phyloP scores from a whole-genome alignment of 1,284 basidiomycete genomes.

The Ceratobasidium sp. region DNA sequence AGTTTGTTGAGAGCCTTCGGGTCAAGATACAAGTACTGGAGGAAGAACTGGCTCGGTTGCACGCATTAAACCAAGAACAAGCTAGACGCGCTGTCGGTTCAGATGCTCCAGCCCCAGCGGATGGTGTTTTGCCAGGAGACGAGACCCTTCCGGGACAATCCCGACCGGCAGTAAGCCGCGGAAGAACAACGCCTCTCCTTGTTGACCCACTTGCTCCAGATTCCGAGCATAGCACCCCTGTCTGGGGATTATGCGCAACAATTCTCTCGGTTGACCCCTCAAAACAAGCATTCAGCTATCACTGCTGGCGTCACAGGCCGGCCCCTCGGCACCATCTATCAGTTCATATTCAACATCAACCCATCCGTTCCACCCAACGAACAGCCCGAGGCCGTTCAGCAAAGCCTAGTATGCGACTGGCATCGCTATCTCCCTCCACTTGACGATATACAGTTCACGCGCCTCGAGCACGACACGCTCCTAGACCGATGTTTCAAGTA shows the following conservation, averaged over 20 bases:
- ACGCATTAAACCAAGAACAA: neutral
- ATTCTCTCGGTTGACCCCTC: neutral
- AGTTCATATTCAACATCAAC: slow-evolving; percentile 30
- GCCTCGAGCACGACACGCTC: slow-evolving; percentile 12
- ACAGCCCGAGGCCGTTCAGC: neutral
- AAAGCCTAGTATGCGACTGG: slow-evolving; percentile 21
- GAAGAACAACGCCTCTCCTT: neutral
- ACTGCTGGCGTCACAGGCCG: neutral
- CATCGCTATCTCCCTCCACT: slow-evolving; percentile 12
- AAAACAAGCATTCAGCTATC: neutral
- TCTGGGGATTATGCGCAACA: neutral
- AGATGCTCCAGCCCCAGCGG: neutral
- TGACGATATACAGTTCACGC: neutral
- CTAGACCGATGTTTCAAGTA: slow-evolving; percentile 23
- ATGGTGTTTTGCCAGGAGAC: neutral
- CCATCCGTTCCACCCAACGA: neutral
- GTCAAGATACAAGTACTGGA: slow-evolving; percentile 17
- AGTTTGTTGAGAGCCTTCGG: slow-evolving; percentile 20
- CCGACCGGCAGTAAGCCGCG: slow-evolving; percentile 2
- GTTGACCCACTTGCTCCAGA: neutral
- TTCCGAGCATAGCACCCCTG: neutral
- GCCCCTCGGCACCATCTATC: neutral
- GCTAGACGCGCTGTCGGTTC: neutral
- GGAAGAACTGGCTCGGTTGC: neutral
- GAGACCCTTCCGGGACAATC: slow-evolving; percentile 11